Conservation (phyloP, 108 stramenopile genomes). For the Conticribra weissflogii region DNA sequence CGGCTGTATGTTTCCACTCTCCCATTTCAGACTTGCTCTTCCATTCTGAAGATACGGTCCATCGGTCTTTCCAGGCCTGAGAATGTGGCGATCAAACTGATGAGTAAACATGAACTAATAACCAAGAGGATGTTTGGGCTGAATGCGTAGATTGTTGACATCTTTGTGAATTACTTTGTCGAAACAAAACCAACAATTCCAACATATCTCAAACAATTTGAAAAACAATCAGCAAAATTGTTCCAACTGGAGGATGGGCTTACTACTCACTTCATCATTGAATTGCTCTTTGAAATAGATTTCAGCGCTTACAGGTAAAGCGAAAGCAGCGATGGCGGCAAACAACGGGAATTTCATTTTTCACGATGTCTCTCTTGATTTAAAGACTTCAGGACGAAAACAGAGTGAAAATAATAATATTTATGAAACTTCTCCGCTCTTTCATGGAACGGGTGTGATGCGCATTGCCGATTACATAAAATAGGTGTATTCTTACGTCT, state of each 20-base stretch:
- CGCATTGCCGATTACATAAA: too few relatives aligned
- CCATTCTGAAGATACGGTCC: slow-evolving; percentile 94
- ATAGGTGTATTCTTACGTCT: too few relatives aligned
- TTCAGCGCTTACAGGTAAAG: slow-evolving; percentile 60
- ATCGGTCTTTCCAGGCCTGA: slow-evolving; percentile 85
- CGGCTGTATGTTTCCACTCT: slow-evolving; percentile 94
- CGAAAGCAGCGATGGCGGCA: slow-evolving; percentile 54
- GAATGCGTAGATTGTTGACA: not conserved
- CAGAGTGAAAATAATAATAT: too few relatives aligned
- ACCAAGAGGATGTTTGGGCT: slow-evolving; percentile 10
- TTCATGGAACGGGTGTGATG: too few relatives aligned
- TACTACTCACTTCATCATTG: slow-evolving; percentile 83
- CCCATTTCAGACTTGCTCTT: slow-evolving; percentile 93
- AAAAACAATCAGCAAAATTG: too few relatives aligned
- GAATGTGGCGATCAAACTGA: too few relatives aligned
- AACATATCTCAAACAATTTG: too few relatives aligned
- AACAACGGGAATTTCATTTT: slow-evolving; percentile 83
- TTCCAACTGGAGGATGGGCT: not conserved
- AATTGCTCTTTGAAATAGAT: slow-evolving; percentile 87
- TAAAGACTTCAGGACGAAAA: not conserved
- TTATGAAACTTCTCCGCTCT: too few relatives aligned
- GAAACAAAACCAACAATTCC: not conserved
- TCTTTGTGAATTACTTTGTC: too few relatives aligned
- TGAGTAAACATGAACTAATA: too few relatives aligned
- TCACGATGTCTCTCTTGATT: too few relatives aligned